These are phyloP conservation scores for Jamesozyma jinghongensis DNA, from an alignment of 805 yeast species.

Conservation along the genomic window DNA sequence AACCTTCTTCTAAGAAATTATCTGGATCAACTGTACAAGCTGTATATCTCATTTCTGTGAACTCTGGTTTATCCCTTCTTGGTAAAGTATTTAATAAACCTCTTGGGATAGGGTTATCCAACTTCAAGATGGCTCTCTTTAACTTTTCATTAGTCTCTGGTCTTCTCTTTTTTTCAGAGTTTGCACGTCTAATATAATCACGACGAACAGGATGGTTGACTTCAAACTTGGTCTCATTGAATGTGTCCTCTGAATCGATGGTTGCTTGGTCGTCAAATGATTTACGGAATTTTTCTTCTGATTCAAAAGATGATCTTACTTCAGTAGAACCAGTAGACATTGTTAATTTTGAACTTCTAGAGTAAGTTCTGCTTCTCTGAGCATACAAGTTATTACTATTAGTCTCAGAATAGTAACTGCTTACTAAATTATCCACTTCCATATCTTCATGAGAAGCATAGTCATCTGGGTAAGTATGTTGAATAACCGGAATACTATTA, in stretches of 20 bases:
- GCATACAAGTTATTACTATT: constrained; percentile 7
- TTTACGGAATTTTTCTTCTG: constrained; percentile 41
- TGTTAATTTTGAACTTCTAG: constrained; percentile 15
- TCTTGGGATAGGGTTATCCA: constrained; percentile 92
- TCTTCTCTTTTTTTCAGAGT: constrained; percentile 60
- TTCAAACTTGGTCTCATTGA: constrained; percentile 31
- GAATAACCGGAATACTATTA: constrained; percentile 4
- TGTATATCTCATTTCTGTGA: constrained; percentile 91
- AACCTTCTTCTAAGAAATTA: constrained; percentile 69
- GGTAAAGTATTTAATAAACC: constrained; percentile 80
- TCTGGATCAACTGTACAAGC: constrained; percentile 95
- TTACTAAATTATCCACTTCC: constrained; percentile 2
- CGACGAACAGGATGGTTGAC: constrained; percentile 30
- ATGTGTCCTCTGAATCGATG: constrained; percentile 26
- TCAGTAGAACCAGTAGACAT: constrained; percentile 21
- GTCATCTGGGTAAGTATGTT: constrained; percentile 16
- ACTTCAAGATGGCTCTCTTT: constrained; percentile 62
- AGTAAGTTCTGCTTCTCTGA: constrained; percentile 11
- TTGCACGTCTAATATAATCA: constrained; percentile 42
- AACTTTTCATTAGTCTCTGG: constrained; percentile 31
- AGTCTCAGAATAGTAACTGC: constrained; percentile 16
- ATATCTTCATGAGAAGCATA: constrained; percentile 27
- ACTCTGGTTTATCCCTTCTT: constrained; percentile 82
- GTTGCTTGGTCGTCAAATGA: constrained; percentile 36
- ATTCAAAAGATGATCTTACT: constrained; percentile 16